Conservation (phyloP, 805 yeast species). For the Torulaspora gathmanii region DNA sequence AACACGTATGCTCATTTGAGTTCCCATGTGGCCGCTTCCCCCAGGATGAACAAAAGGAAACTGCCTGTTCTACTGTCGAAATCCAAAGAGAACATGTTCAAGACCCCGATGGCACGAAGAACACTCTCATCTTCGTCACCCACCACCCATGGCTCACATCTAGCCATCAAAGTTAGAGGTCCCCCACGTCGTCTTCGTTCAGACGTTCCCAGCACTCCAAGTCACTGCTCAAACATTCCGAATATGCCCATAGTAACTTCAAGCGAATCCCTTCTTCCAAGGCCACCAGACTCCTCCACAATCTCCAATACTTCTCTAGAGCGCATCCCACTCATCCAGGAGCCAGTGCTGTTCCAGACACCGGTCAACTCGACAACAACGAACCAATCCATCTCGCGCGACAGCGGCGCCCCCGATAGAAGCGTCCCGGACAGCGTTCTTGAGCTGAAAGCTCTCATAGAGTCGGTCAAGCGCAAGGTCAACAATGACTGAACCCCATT, state of each 20-base stretch:
- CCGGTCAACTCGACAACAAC: slow-evolving; percentile 16
- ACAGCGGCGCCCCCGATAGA: background rate
- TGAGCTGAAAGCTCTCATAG: slow-evolving; percentile 28
- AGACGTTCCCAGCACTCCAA: slow-evolving; percentile 18
- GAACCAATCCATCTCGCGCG: slow-evolving; percentile 1
- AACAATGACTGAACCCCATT: slow-evolving; percentile 1
- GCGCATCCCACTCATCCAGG: slow-evolving; percentile 5
- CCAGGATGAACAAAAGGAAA: slow-evolving; percentile 27
- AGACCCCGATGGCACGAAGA: slow-evolving; percentile 25
- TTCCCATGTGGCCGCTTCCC: slow-evolving; percentile 31
- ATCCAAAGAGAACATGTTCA: slow-evolving; percentile 23
- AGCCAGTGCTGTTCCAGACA: slow-evolving; percentile 20
- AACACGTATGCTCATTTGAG: slow-evolving; percentile 31
- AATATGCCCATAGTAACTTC: background rate
- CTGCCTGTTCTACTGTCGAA: slow-evolving; percentile 33
- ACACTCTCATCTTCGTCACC: slow-evolving; percentile 21
- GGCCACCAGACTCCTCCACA: slow-evolving; percentile 6
- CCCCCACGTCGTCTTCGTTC: slow-evolving; percentile 11
- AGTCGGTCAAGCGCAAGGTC: slow-evolving; percentile 29
- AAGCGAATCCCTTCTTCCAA: slow-evolving; percentile 6
- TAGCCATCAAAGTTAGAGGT: slow-evolving; percentile 25
- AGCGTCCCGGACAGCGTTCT: slow-evolving; percentile 9
- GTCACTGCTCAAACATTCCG: slow-evolving; percentile 13
- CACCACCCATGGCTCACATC: slow-evolving; percentile 26
- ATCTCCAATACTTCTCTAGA: slow-evolving; percentile 3